phyloP scores from a whole-genome alignment of 2,329 filamentous ascomycete genomes.

The Phialemoniopsis sp. region DNA sequence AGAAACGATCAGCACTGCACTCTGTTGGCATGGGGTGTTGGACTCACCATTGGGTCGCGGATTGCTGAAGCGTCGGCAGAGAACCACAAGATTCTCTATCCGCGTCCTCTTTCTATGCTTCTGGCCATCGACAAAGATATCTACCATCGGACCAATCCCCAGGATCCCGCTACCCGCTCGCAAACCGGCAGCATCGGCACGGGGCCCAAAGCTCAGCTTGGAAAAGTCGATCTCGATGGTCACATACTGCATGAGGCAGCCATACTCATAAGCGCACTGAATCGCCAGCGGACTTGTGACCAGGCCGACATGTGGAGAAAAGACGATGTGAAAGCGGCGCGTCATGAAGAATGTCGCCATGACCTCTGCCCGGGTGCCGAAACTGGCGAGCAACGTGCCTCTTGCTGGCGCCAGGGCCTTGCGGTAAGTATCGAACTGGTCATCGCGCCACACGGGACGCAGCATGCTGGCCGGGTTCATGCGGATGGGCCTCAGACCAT shows the following conservation, averaged over 20 bases:
- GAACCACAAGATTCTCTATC: slow-evolving; percentile 22
- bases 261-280: slow-evolving; percentile 27
- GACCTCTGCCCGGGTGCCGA: slow-evolving; percentile 29
- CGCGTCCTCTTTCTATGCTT: slow-evolving; percentile 11
- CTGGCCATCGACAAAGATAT: slow-evolving; percentile 19
- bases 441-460: slow-evolving; percentile 24
- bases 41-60: neutral
- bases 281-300: slow-evolving; percentile 27
- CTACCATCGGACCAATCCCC: slow-evolving; percentile 19
- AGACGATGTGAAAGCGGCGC: slow-evolving; percentile 30
- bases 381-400: slow-evolving; percentile 22
- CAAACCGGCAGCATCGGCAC: slow-evolving; percentile 15
- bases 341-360: slow-evolving; percentile 27
- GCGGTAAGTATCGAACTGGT: slow-evolving; percentile 24
- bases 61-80: slow-evolving; percentile 26
- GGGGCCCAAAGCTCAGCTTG: slow-evolving; percentile 24
- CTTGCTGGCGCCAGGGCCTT: slow-evolving; percentile 16
- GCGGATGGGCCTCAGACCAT: slow-evolving; percentile 3
- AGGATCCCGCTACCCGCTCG: slow-evolving; percentile 12
- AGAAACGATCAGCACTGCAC: neutral
- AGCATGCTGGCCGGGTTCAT: slow-evolving; percentile 23
- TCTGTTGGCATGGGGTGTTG: slow-evolving; percentile 10
- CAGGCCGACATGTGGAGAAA: slow-evolving; percentile 28
- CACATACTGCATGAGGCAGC: slow-evolving; percentile 26
- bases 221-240: slow-evolving; percentile 36